These are phyloP conservation scores for Penicillium turbatum DNA, from an alignment of 495 filamentous ascomycete species.

Conservation along the genomic window DNA sequence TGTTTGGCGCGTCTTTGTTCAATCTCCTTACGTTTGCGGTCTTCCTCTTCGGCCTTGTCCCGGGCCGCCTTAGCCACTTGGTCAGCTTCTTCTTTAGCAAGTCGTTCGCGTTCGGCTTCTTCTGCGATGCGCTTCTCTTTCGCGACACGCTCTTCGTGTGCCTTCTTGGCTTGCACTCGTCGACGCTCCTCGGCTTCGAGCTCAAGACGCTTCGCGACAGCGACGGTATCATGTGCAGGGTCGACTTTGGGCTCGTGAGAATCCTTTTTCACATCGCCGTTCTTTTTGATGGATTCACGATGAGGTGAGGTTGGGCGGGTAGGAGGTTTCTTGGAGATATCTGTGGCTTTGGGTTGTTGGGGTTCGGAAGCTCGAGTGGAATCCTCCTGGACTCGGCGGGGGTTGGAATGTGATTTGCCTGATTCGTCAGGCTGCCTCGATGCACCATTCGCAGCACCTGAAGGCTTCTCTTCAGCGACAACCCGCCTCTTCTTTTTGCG, in stretches of 20 bases:
- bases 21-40: conserved; percentile 48
- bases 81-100: conserved; percentile 43
- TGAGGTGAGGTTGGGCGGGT: conserved; percentile 9
- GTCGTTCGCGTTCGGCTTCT: conserved; percentile 46
- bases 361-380: conserved; percentile 10
- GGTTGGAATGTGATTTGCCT: conserved; percentile 25
- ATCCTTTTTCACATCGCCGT: conserved; percentile 24
- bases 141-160: conserved; percentile 20
- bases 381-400: conserved; percentile 25
- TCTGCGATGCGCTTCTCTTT: conserved; percentile 31
- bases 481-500: conserved; percentile 50
- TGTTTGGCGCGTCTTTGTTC: conserved; percentile 50
- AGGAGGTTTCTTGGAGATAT: conserved; percentile 19
- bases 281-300: conserved; percentile 27
- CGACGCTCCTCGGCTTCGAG: conserved; percentile 41
- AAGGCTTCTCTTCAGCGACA: conserved; percentile 39
- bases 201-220: conserved; percentile 30
- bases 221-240: conserved; percentile 30
- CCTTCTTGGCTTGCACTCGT: conserved; percentile 24
- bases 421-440: conserved; percentile 27
- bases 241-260: conserved; percentile 24
- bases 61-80: conserved; percentile 40
- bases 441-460: conserved; percentile 30
- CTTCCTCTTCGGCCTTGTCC: conserved; percentile 50
- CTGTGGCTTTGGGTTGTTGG: conserved; percentile 9